Conservation (phyloP, 2,329 filamentous ascomycete genomes). For the Scleromitrula shiraiana region DNA sequence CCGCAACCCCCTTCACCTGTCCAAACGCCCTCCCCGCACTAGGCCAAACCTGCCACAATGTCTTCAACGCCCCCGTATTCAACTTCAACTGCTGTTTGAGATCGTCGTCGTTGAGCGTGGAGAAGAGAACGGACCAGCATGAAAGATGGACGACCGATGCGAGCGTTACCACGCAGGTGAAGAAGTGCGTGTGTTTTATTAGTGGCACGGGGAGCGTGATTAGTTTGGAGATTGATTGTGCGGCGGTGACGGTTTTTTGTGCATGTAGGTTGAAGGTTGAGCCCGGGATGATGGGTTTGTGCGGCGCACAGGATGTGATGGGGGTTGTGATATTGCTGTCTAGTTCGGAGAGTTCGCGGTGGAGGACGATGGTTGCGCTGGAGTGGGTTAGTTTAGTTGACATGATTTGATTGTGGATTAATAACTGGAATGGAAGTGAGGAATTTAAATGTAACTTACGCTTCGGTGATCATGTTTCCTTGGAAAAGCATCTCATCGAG, state of each 20-base stretch:
- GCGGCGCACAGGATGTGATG: constrained; percentile 58
- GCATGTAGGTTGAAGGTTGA: constrained; percentile 46
- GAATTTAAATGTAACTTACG: constrained; percentile 18
- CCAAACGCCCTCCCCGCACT: constrained; percentile 53
- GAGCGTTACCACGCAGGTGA: constrained; percentile 71
- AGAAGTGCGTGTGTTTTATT: constrained; percentile 72
- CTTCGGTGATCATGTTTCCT: constrained; percentile 68
- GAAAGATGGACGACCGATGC: constrained; percentile 76
- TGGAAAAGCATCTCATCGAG: constrained; percentile 90
- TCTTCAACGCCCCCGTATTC: constrained; percentile 43
- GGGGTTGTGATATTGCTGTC: constrained; percentile 49
- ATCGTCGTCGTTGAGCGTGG: constrained; percentile 46
- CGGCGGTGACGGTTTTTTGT: constrained; percentile 70
- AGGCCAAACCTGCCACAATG: constrained; percentile 25
- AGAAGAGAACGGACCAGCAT: constrained; percentile 51
- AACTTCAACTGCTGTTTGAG: constrained; percentile 69
- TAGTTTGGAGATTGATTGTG: constrained; percentile 67
- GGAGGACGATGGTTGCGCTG: constrained; percentile 62
- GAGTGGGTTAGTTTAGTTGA: constrained; percentile 1
- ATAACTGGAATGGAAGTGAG: neutral
- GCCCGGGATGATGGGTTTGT: constrained; percentile 30
- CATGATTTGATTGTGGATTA: neutral
- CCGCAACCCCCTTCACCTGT: constrained; percentile 72
- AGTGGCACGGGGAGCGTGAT: constrained; percentile 66
- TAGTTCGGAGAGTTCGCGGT: constrained; percentile 71